Conservation (phyloP, 306 rosid genomes). For the Urtica urens region DNA sequence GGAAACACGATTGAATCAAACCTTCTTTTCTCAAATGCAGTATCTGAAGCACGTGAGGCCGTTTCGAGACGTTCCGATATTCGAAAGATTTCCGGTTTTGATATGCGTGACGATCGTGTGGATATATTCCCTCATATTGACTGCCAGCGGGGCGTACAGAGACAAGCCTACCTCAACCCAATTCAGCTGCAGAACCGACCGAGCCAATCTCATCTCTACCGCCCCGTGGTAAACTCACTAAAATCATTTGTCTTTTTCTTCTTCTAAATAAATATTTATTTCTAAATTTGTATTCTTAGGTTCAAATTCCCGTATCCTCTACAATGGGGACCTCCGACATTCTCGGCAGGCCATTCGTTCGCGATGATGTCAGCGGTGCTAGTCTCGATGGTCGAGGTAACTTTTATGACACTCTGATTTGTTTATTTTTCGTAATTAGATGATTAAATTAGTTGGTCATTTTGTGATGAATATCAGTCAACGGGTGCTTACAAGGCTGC, state of each 20-base stretch:
- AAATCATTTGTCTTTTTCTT: constrained; percentile 1
- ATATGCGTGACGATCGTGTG: constrained; percentile 68
- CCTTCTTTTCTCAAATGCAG: constrained; percentile 44
- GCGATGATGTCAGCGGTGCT: constrained; percentile 93
- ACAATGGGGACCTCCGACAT: constrained; percentile 99
- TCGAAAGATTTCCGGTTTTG: constrained; percentile 88
- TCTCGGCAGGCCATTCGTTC: constrained; percentile 94
- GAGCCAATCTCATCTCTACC: constrained; percentile 70
- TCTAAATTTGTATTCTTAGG: constrained; percentile 34
- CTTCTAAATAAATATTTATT: constrained; percentile 10
- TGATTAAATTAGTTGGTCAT: constrained; percentile 6
- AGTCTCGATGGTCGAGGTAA: constrained; percentile 98
- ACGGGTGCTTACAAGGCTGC: constrained; percentile 92
- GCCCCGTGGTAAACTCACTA: constrained; percentile 58
- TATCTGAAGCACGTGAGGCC: constrained; percentile 91
- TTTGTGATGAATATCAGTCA: constrained; percentile 54
- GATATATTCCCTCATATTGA: constrained; percentile 81
- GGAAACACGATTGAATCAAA: too few species aligned
- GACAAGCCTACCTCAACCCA: constrained; percentile 44
- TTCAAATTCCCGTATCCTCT: constrained; percentile 91
- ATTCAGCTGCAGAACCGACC: constrained; percentile 70
- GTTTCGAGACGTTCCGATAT: constrained; percentile 67
- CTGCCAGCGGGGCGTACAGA: constrained; percentile 83
- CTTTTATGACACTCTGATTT: neutral
- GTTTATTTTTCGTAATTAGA: neutral